phyloP scores from a whole-genome alignment of 1,284 basidiomycete genomes.

The Bondarzewia mesenterica region DNA sequence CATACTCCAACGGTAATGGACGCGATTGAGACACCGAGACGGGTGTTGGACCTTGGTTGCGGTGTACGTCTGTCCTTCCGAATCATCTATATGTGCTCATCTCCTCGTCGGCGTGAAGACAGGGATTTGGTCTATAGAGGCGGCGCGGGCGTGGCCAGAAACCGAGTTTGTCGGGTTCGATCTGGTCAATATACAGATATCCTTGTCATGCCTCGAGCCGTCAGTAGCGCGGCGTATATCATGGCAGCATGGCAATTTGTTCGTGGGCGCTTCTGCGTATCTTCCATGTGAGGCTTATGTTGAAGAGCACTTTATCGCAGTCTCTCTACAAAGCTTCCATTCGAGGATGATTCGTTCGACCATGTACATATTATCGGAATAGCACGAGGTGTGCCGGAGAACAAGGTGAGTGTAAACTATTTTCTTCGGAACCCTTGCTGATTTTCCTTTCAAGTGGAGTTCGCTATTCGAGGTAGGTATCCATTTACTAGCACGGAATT shows the following conservation, averaged over 20 bases:
- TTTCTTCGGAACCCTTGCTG: neutral
- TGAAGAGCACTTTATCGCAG: constrained; percentile 26
- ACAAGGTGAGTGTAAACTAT: constrained; percentile 39
- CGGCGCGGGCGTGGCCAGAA: constrained; percentile 61
- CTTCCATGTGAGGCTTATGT: neutral
- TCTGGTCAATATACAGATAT: constrained; percentile 62
- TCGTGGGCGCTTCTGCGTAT: constrained; percentile 22
- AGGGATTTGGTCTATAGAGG: constrained; percentile 65
- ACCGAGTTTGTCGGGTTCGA: constrained; percentile 70
- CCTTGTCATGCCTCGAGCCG: constrained; percentile 39
- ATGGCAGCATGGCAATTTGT: constrained; percentile 76
- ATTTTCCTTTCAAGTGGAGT: constrained; percentile 43
- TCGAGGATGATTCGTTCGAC: constrained; percentile 73
- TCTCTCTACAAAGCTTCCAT: constrained; percentile 63
- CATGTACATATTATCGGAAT: constrained; percentile 62
- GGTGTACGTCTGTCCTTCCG: constrained; percentile 12
- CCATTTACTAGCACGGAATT: neutral
- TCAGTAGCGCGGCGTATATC: constrained; percentile 45
- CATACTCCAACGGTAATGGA: constrained; percentile 7
- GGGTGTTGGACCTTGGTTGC: constrained; percentile 13
- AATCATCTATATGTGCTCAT: neutral
- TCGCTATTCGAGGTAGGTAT: constrained; percentile 53
- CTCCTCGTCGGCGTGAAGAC: constrained; percentile 30
- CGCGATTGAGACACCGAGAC: constrained; percentile 8
- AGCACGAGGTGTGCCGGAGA: constrained; percentile 63